Conservation (phyloP, 2,329 filamentous ascomycete species). For the Colletotrichum navitas region DNA sequence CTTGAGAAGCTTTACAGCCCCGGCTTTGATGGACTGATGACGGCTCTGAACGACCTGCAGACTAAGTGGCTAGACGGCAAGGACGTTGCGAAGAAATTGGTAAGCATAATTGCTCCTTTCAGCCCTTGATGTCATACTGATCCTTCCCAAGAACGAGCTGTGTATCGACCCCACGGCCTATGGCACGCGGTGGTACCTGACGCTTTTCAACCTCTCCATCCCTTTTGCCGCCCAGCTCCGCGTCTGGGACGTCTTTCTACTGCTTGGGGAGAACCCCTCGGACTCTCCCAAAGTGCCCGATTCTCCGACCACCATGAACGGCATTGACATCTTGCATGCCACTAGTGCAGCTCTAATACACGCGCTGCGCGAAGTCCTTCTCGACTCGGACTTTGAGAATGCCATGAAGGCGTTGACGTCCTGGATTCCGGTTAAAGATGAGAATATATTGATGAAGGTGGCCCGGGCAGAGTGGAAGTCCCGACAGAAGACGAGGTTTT, state of each 20-base stretch:
- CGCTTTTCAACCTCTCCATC: constrained; percentile 96
- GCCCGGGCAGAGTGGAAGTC: constrained; percentile 88
- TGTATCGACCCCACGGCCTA: constrained; percentile 91
- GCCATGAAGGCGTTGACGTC: constrained; percentile 97
- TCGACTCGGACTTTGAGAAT: constrained; percentile 96
- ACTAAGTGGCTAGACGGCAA: constrained; percentile 82
- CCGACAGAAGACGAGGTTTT: constrained; percentile 60
- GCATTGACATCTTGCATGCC: constrained; percentile 90
- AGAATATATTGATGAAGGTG: constrained; percentile 92
- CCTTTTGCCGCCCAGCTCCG: constrained; percentile 94
- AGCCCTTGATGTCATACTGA: constrained; percentile 19
- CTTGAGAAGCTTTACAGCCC: constrained; percentile 86
- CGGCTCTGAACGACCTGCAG: constrained; percentile 87
- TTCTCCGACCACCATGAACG: constrained; percentile 48
- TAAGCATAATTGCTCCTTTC: constrained; percentile 57
- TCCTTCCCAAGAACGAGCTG: constrained; percentile 71
- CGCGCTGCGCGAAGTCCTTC: constrained; percentile 86
- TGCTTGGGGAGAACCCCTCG: constrained; percentile 82
- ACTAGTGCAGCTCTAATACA: constrained; percentile 91
- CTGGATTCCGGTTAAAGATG: constrained; percentile 93
- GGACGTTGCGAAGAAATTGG: constrained; percentile 84
- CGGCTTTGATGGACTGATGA: constrained; percentile 89
- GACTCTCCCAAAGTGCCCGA: constrained; percentile 42
- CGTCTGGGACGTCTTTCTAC: constrained; percentile 98
- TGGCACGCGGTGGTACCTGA: constrained; percentile 96